Percentiles rank a stretch among this genome's conserved stretches.
Conservation (phyloP, 2,329 filamentous ascomycete genomes). For the Xylaria polymorpha region DNA sequence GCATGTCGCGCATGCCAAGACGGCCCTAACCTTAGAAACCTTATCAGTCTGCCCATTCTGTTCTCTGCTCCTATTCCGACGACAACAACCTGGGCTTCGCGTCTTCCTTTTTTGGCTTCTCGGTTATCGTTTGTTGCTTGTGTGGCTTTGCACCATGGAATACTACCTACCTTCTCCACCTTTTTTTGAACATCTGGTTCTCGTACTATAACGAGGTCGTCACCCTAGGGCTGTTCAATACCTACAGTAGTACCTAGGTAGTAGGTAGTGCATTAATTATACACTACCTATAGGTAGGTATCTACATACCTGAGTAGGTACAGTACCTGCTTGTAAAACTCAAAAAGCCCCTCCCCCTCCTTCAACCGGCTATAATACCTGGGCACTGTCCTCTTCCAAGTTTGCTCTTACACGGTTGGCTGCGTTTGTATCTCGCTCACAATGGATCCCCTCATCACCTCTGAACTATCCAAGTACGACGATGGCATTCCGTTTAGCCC, state of each 20-base stretch:
- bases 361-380: not conserved
- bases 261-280: too few species aligned
- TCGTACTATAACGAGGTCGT: not conserved
- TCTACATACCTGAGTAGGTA: not conserved
- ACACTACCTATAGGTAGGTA: not conserved
- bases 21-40: slow-evolving; percentile 9
- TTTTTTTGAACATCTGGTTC: not conserved
- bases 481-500: slow-evolving; percentile 78
- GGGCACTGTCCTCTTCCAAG: not conserved
- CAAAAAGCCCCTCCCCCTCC: not conserved
- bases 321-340: slow-evolving; percentile 10
- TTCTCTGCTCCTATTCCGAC: slow-evolving; percentile 7
- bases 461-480: slow-evolving; percentile 44
- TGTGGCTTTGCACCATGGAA: slow-evolving; percentile 3
- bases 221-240: not conserved
- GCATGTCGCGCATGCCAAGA: slow-evolving; percentile 38
- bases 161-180: not conserved
- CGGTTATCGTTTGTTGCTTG: not conserved
- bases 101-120: slow-evolving; percentile 6
- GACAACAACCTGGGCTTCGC: not conserved
- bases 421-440: not conserved
- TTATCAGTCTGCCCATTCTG: slow-evolving; percentile 19
- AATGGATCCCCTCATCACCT: slow-evolving; percentile 47
- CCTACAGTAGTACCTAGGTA: not conserved
- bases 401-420: not conserved